Conservation (phyloP, 1,139 yeast species). For the Lodderomyces parapsilosis region DNA sequence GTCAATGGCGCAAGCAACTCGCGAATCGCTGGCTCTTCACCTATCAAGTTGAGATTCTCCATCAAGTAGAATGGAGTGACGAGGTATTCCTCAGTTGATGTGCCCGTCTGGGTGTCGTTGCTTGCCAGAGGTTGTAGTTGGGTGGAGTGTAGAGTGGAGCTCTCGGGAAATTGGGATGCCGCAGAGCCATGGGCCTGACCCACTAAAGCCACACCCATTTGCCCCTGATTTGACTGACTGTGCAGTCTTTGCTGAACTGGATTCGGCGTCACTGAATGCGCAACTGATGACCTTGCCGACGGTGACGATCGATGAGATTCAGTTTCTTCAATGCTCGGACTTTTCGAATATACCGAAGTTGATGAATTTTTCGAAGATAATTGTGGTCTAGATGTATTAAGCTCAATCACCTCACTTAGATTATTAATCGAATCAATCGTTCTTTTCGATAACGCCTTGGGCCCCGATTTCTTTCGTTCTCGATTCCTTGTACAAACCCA, state of each 20-base stretch:
- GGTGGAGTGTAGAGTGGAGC: not conserved
- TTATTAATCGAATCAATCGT: slow-evolving; percentile 36
- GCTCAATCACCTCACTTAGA: slow-evolving; percentile 19
- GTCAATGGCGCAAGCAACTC: slow-evolving; percentile 29
- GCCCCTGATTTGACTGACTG: too few relatives aligned
- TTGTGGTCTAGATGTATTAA: slow-evolving; percentile 8
- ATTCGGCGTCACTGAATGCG: not conserved
- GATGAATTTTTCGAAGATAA: slow-evolving; percentile 7
- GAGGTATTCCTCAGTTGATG: slow-evolving; percentile 12
- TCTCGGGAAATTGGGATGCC: not conserved
- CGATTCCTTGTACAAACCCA: slow-evolving; percentile 39
- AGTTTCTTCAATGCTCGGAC: slow-evolving; percentile 9
- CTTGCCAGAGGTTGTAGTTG: slow-evolving; percentile 6
- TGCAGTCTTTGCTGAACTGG: not conserved
- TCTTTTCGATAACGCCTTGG: slow-evolving; percentile 39
- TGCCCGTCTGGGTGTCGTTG: slow-evolving; percentile 7
- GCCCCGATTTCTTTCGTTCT: slow-evolving; percentile 43
- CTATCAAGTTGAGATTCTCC: slow-evolving; percentile 21
- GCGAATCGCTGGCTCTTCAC: slow-evolving; percentile 23
- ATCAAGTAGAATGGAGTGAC: slow-evolving; percentile 22
- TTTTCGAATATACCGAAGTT: slow-evolving; percentile 7
- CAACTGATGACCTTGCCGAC: slow-evolving; percentile 1
- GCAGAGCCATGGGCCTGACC: too few relatives aligned
- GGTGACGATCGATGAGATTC: slow-evolving; percentile 4
- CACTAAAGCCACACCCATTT: too few relatives aligned